A percentile compares a stretch with the other conserved stretches of the same genome.
Conservation (phyloP, 2,329 filamentous ascomycete species). For the Alternaria triticina region DNA sequence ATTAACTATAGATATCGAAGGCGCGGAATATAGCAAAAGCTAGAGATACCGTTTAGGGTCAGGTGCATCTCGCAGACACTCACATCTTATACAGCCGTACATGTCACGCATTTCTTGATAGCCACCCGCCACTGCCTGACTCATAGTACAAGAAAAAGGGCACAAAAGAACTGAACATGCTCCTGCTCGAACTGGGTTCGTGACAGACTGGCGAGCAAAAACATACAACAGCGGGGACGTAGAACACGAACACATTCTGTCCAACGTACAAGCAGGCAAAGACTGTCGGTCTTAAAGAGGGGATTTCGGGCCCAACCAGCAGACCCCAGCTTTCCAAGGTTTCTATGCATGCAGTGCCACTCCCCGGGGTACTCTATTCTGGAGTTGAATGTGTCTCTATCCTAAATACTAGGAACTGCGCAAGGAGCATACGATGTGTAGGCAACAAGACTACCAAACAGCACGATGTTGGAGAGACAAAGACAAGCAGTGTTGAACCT, state of each 20-base stretch:
- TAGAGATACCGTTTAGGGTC: fast-evolving
- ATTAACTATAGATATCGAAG: neutral
- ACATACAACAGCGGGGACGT: neutral
- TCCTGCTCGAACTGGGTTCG: neutral
- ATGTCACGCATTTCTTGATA: neutral
- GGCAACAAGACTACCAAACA: neutral
- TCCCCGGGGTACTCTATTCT: no score
- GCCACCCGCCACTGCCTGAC: no score
- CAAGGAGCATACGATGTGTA: neutral
- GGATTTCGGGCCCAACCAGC: neutral
- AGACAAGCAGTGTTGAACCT: neutral
- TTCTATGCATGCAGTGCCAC: neutral
- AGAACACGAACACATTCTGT: neutral
- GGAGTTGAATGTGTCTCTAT: no score
- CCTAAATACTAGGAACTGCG: no score
- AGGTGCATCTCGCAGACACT: neutral
- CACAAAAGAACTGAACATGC: neutral
- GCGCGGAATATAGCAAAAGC: neutral
- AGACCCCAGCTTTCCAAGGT: neutral
- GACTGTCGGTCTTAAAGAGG: neutral
- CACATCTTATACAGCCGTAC: neutral
- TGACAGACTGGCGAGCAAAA: neutral
- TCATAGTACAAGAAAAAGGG: neutral
- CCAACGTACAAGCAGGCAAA: neutral
- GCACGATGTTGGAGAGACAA: neutral